phyloP scores from a whole-genome alignment of 192 early-diverging fungal genomes.

The Jimgerdemannia lactiflua region DNA sequence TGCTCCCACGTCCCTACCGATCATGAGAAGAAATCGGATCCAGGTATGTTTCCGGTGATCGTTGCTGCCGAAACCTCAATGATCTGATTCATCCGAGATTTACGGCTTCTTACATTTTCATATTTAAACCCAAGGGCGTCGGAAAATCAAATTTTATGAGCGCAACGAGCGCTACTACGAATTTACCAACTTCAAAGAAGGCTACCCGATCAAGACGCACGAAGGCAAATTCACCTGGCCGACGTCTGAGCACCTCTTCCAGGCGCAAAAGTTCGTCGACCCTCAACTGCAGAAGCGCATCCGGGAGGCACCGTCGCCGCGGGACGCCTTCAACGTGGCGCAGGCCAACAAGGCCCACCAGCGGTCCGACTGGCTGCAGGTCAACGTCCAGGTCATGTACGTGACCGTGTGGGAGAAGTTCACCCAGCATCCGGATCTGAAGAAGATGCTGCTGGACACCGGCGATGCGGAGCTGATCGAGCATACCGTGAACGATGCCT shows the following conservation, averaged over 20 bases:
- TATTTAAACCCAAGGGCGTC: neutral
- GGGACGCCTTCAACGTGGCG: constrained; percentile 25
- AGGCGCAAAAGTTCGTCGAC: constrained; percentile 18
- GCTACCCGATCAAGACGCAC: constrained; percentile 8
- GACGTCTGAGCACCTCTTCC: constrained; percentile 24
- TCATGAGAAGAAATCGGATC: neutral
- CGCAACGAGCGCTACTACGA: constrained; percentile 16
- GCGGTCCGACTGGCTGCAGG: constrained; percentile 36
- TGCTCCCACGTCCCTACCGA: neutral
- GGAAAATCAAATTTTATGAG: constrained; percentile 25
- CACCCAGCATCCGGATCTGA: constrained; percentile 27
- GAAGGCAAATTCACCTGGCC: constrained; percentile 6
- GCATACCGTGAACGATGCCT: constrained; percentile 41
- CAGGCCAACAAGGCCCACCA: constrained; percentile 7
- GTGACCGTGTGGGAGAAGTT: constrained; percentile 37
- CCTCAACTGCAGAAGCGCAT: constrained; percentile 10
- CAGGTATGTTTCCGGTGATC: neutral
- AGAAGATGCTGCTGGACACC: constrained; percentile 24
- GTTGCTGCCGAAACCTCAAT: too few species aligned
- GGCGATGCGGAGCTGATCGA: constrained; percentile 35
- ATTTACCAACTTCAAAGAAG: constrained; percentile 20
- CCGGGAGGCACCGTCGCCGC: neutral
- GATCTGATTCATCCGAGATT: too few species aligned
- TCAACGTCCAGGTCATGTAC: constrained; percentile 40
- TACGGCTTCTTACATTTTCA: too few species aligned